A percentile compares a stretch with the other conserved stretches of the same genome.
phyloP scores from a whole-genome alignment of 2,329 filamentous ascomycete genomes.

The Pseudocercospora fijiensis region DNA sequence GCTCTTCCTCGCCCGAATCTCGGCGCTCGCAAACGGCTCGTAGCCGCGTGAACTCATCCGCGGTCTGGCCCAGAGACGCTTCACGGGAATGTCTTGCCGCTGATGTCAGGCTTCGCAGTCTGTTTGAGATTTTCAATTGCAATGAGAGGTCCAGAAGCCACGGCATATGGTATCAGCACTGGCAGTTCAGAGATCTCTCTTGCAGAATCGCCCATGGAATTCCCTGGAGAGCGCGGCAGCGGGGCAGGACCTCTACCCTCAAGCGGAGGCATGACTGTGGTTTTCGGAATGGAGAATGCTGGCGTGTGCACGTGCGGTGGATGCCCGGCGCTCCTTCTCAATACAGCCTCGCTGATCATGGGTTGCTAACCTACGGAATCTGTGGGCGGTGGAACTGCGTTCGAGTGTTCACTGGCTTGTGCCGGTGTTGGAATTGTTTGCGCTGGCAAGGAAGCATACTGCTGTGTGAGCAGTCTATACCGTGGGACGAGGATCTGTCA shows the following conservation, averaged over 20 bases:
- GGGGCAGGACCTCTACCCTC: constrained; percentile 15
- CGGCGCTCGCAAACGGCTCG: background rate
- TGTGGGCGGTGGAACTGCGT: constrained; percentile 3
- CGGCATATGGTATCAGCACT: constrained; percentile 2
- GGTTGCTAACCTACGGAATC: background rate
- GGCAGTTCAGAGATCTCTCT: constrained; percentile 7
- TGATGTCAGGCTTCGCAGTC: background rate
- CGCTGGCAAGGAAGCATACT: background rate
- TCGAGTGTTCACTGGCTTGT: background rate
- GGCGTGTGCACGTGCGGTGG: background rate
- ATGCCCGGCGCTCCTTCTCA: background rate
- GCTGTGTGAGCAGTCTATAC: background rate
- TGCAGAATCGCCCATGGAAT: constrained; percentile 11
- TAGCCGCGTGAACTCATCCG: background rate
- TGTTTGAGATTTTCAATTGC: background rate
- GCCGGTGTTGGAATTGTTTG: background rate
- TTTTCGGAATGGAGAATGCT: constrained; percentile 15
- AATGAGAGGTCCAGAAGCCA: background rate
- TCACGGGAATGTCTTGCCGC: constrained; percentile 2
- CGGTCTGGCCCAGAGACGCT: background rate
- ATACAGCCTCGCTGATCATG: background rate
- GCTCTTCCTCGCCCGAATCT: background rate
- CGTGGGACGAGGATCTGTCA: background rate
- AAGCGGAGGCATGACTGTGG: constrained; percentile 15
- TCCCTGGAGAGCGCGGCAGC: background rate